phyloP scores from a whole-genome alignment of 2,329 filamentous ascomycete genomes.

The Cladosporium sp. region DNA sequence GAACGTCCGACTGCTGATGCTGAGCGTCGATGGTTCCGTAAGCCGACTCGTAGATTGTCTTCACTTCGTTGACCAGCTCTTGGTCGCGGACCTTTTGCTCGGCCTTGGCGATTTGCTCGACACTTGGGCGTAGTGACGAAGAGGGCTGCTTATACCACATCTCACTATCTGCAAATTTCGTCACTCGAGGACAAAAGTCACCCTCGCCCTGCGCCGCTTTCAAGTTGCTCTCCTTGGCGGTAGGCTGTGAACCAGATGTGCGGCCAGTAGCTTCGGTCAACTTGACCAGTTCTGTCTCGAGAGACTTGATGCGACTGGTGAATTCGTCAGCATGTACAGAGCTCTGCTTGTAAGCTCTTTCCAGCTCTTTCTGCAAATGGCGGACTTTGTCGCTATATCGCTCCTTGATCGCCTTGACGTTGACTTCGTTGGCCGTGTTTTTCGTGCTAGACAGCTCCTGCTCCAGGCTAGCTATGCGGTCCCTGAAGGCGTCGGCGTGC shows the following conservation, averaged over 20 bases:
- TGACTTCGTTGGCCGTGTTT: slow-evolving; percentile 16
- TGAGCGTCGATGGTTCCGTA: slow-evolving; percentile 35
- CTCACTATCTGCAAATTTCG: slow-evolving; percentile 29
- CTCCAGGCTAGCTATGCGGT: slow-evolving; percentile 12
- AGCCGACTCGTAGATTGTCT: slow-evolving; percentile 38
- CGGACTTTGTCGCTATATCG: slow-evolving; percentile 20
- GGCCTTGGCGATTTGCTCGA: slow-evolving; percentile 17
- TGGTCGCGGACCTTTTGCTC: slow-evolving; percentile 28
- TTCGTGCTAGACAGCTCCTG: slow-evolving; percentile 19
- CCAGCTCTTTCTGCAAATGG: slow-evolving; percentile 20
- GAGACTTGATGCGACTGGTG: slow-evolving; percentile 8
- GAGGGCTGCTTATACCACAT: slow-evolving; percentile 36
- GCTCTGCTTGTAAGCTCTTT: slow-evolving; percentile 23
- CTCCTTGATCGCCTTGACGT: slow-evolving; percentile 16
- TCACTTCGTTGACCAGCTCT: slow-evolving; percentile 34
- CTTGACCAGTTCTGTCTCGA: slow-evolving; percentile 1
- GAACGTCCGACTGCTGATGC: slow-evolving; percentile 21
- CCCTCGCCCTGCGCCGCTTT: slow-evolving; percentile 31
- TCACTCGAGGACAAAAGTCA: slow-evolving; percentile 33
- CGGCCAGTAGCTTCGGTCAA: slow-evolving; percentile 1
- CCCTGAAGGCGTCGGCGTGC: slow-evolving; percentile 16
- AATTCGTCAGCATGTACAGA: slow-evolving; percentile 12
- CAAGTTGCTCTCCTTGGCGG: not conserved
- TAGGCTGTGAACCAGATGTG: not conserved
- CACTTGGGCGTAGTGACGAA: slow-evolving; percentile 14